phyloP scores from a whole-genome alignment of 169 alveolate genomes.

The Cryptosporidium ryanae region DNA sequence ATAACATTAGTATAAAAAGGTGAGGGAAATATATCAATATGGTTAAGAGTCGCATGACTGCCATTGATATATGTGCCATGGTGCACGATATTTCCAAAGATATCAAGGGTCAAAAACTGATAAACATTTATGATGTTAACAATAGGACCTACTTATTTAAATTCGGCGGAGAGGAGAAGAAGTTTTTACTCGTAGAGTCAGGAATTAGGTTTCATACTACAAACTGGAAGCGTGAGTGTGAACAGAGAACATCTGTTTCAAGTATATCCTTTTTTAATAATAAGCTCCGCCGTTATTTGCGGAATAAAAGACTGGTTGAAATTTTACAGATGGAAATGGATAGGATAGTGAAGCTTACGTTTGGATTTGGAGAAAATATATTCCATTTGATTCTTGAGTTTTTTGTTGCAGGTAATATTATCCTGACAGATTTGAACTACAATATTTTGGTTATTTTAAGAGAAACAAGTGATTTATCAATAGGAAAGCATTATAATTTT shows the following conservation, averaged over 20 bases:
- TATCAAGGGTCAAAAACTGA: constrained; percentile 70
- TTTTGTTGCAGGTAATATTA: constrained; percentile 92
- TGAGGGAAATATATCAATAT: background rate
- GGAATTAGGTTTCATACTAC: constrained; percentile 87
- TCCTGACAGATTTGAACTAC: constrained; percentile 90
- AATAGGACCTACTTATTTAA: constrained; percentile 81
- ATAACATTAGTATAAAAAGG: background rate
- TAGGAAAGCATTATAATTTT: constrained; percentile 47
- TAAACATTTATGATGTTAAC: constrained; percentile 83
- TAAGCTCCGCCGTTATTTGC: constrained; percentile 84
- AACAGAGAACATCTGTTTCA: constrained; percentile 62
- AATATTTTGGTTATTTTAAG: constrained; percentile 86
- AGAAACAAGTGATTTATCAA: constrained; percentile 40
- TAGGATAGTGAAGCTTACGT: constrained; percentile 91
- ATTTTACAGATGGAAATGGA: constrained; percentile 90
- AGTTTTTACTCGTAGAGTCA: constrained; percentile 68
- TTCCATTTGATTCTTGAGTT: constrained; percentile 92
- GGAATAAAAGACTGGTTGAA: constrained; percentile 82
- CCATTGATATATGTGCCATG: constrained; percentile 71
- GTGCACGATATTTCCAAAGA: constrained; percentile 64
- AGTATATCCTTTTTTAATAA: constrained; percentile 84
- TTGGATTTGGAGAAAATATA: constrained; percentile 92
- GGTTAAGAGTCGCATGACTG: constrained; percentile 75
- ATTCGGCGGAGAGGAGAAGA: constrained; percentile 76
- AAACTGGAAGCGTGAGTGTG: constrained; percentile 77